Evolutionary conservation across 768 basidiomycete genomes (phyloP), one percentile per base, ranked within the genome.

Genomic region (Boletus eberwhitei): DNA sequence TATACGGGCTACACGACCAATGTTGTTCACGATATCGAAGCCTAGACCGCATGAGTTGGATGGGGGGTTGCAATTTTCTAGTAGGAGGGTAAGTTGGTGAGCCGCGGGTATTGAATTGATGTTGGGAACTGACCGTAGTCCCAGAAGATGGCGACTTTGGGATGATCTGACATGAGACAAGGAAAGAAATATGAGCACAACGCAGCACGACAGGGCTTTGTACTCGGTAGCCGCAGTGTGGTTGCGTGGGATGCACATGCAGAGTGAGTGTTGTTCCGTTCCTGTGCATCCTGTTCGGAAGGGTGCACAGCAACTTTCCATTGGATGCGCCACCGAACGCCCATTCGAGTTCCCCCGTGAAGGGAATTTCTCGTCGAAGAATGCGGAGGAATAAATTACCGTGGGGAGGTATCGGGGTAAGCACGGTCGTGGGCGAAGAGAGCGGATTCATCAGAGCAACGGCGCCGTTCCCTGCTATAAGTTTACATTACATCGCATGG

Each of bases 71-170:
- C 68, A 64, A 24, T 71, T 72, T 24, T 77, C 75, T 57, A 63
- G 34, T 57, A 63, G 34, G 50, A 42, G 24, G 42, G 26, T 60
- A 48, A 34, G 45, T 4, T 26, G 19, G 56, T 53, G 43, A 59
- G 58, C 16, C 31, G 29, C n/a, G 26, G 37, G 2, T 2, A 16
- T 22, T 16, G 43, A 31, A 16, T 17, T 17, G 42, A 53, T 17
- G 43, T 29, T 11, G 35, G 14, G 31, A 5, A 59, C 71, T 29
- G 38, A 72, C 71, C 71, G 41, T 74, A 72, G 55, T 72, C 71
- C 71, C 71, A 72, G 32, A 73, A 80, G 39, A 80, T 72, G 46
- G 77, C 77, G 46, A 80, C 79, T 29, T 71, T 64, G 37, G 64
- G 55, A 22, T 63, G 63, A 57, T 69, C 63, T 47, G 67, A 66